A percentile compares a stretch with the other conserved stretches of the same genome.
Evolutionary conservation across 768 basidiomycete genomes (phyloP).

Genomic region (Lactarius psammicola): DNA sequence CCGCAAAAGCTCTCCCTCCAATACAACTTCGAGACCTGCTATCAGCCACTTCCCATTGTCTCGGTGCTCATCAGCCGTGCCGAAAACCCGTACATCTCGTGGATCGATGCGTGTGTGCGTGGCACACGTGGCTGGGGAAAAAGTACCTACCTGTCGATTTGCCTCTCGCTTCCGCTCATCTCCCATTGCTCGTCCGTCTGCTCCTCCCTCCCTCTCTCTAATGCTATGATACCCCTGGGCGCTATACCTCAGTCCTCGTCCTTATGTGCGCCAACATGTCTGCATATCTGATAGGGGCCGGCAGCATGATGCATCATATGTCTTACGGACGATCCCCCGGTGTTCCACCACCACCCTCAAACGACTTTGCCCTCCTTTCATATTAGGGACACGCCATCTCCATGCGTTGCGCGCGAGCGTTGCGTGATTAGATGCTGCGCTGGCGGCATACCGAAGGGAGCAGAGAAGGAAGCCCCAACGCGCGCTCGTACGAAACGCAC

Average conservation of each 20-base stretch:
- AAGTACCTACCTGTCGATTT: not conserved
- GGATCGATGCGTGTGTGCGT: not conserved
- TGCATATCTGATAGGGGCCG: not conserved
- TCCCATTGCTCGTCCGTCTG: no score
- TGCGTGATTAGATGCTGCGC: constrained; percentile 6
- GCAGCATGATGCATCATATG: not conserved
- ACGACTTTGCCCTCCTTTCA: not conserved
- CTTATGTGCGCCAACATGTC: no score
- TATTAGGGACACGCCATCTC: constrained; percentile 11
- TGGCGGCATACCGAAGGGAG: not conserved
- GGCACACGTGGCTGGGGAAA: not conserved
- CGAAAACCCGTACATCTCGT: not conserved
- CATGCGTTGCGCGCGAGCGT: not conserved
- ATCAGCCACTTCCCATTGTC: not conserved
- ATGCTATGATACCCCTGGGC: no score
- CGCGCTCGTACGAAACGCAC: constrained; percentile 3
- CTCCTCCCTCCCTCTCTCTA: not conserved
- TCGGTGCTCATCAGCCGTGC: not conserved
- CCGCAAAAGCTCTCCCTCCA: not conserved
- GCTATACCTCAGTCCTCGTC: no score
- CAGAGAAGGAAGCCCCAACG: not conserved
- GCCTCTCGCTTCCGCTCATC: not conserved
- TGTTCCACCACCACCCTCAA: constrained; percentile 6
- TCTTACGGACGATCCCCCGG: not conserved
- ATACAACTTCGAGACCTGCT: not conserved